Evolutionary conservation across 495 filamentous ascomycete species (phyloP).

Genomic region (Xylaria grammica): DNA sequence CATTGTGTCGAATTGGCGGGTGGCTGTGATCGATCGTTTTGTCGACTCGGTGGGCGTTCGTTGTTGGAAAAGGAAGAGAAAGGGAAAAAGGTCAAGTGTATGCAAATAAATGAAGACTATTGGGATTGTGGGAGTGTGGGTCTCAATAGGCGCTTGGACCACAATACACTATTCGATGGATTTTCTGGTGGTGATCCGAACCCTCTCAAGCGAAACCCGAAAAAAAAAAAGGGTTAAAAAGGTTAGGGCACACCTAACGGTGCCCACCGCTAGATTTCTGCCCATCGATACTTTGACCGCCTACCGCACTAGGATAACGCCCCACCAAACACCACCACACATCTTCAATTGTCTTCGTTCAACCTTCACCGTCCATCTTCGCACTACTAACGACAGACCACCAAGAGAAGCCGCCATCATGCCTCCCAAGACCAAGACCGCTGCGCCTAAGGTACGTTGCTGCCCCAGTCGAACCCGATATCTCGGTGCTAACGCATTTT

Average conservation of each 20-base stretch:
- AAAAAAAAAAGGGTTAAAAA: slow-evolving; percentile 40
- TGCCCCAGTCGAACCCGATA: background rate
- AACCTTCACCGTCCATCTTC: slow-evolving; percentile 20
- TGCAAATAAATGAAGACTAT: slow-evolving; percentile 20
- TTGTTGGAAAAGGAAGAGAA: slow-evolving; percentile 17
- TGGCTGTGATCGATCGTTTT: slow-evolving; percentile 33
- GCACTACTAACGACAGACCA: slow-evolving; percentile 26
- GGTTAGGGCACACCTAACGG: slow-evolving; percentile 22
- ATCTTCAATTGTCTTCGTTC: slow-evolving; percentile 21
- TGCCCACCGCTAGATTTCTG: slow-evolving; percentile 21
- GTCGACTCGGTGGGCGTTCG: slow-evolving; percentile 38
- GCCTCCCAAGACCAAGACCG: slow-evolving; percentile 79
- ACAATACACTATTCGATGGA: background rate
- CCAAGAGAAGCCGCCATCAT: slow-evolving; percentile 56
- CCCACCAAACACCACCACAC: slow-evolving; percentile 22
- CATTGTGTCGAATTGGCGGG: slow-evolving; percentile 57
- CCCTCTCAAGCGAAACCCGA: slow-evolving; percentile 30
- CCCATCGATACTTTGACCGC: slow-evolving; percentile 19
- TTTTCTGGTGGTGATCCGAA: slow-evolving; percentile 11
- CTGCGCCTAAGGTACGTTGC: slow-evolving; percentile 54
- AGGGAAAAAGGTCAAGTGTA: slow-evolving; percentile 16
- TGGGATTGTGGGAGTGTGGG: slow-evolving; percentile 27
- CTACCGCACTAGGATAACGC: slow-evolving; percentile 8
- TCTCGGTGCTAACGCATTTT: slow-evolving; percentile 24
- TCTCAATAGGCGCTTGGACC: slow-evolving; percentile 4